Percentiles rank a stretch among this genome's conserved stretches.
Conservation (phyloP, 192 early-diverging fungal species). For the Martensiomyces pterosporus region DNA sequence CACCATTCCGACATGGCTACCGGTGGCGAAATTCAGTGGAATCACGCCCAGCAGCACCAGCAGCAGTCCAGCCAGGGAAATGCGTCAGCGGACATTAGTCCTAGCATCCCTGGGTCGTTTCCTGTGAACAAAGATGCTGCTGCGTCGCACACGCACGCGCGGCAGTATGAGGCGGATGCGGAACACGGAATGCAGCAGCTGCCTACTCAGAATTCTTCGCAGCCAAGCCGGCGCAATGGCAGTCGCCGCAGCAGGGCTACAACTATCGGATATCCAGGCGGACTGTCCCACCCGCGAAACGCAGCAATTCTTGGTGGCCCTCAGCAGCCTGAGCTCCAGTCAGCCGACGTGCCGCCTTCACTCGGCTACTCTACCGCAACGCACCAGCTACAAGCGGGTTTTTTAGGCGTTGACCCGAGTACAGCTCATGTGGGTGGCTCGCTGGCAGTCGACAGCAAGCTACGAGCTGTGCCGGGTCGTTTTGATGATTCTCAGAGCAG, state of each 20-base stretch:
- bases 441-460: constrained; percentile 25
- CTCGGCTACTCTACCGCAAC: neutral
- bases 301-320: neutral
- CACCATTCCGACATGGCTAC: too few species aligned
- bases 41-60: neutral
- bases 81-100: neutral
- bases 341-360: neutral
- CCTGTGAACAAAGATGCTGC: constrained; percentile 7
- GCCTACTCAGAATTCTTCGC: constrained; percentile 5
- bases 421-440: constrained; percentile 24
- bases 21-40: too few species aligned
- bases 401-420: constrained; percentile 56
- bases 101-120: constrained; percentile 29
- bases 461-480: constrained; percentile 46
- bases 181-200: too few species aligned
- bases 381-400: constrained; percentile 12
- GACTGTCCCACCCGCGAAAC: neutral
- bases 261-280: constrained; percentile 12
- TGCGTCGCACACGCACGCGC: too few species aligned
- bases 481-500: constrained; percentile 19
- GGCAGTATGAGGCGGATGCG: too few species aligned
- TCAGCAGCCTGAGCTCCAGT: constrained; percentile 6
- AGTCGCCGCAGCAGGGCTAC: constrained; percentile 14
- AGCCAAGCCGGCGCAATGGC: constrained; percentile 8
- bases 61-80: neutral